Evolutionary conservation across 768 basidiomycete genomes (phyloP).

Genomic region (Tylopilus subfusipes): DNA sequence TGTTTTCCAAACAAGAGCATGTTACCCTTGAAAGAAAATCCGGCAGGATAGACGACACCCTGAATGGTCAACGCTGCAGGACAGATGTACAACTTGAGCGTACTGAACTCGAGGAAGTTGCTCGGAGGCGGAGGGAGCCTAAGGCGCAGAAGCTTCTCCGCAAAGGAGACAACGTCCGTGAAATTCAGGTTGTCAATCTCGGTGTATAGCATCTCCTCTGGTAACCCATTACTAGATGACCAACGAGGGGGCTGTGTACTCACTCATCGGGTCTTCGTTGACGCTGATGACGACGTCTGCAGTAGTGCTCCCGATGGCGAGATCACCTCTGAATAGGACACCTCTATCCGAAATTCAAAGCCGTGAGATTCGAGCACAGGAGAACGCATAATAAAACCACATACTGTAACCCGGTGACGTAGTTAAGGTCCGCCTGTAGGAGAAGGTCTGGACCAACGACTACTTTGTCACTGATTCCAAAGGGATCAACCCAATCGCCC

Average conservation of each 20-base stretch:
- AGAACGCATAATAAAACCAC: not conserved
- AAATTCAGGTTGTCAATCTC: slow-evolving; percentile 10
- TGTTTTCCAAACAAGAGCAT: slow-evolving; percentile 6
- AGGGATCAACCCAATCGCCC: slow-evolving; percentile 4
- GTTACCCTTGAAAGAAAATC: slow-evolving; percentile 5
- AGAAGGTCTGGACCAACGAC: not conserved
- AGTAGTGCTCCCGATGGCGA: not conserved
- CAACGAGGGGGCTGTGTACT: not conserved
- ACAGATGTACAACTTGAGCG: slow-evolving; percentile 1
- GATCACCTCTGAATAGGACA: not conserved
- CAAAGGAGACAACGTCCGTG: slow-evolving; percentile 2
- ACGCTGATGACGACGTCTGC: not conserved
- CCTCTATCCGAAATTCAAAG: not conserved
- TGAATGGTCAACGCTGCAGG: not conserved
- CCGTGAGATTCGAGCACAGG: not conserved
- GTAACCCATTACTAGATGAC: not conserved
- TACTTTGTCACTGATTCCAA: slow-evolving; percentile 1
- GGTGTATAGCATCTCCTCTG: slow-evolving; percentile 5
- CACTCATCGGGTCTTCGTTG: slow-evolving; percentile 6
- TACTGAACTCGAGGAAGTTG: slow-evolving; percentile 7
- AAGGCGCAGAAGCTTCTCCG: slow-evolving; percentile 1
- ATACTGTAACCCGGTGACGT: slow-evolving; percentile 1
- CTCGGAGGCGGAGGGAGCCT: slow-evolving; percentile 2
- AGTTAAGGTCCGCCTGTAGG: slow-evolving; percentile 1
- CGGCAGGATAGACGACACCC: slow-evolving; percentile 1